Base-by-base conservation (phyloP, 495 filamentous ascomycete species). In the Pseudevernia furfuracea region DNA sequence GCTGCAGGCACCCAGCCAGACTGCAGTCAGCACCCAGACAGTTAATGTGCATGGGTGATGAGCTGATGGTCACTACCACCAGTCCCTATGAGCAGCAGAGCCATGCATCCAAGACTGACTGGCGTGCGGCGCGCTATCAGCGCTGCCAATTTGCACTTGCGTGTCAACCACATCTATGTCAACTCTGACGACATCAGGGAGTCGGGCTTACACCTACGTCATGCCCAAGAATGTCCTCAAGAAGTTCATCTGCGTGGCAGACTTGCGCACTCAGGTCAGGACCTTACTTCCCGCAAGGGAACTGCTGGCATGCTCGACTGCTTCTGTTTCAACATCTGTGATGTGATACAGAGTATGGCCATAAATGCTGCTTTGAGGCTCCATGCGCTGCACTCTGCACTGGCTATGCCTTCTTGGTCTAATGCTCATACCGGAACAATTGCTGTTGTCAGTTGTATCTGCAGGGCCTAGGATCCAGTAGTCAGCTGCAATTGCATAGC, bases 151-250 rank as follows among this genome's bases (percentile, higher is more conserved):
- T 82, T 98, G 37, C 89, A 94, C 41, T 97, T 94, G 59, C 81
- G 94, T 62, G 84, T 93, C 60, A 97, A 97, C 82, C 96, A 98
- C 76, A 96, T 97, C 75, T 98, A 97, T 75, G 93, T 98, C 67
- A 96, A 92, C 4, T 95, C 92, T 1, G 89, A 92, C 65, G 94
- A 97, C 70, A 87, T 92, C 71, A 84, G 84, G 37, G 87, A 91
- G 68, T 86, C 87, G 59, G 88, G 89, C 63, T 57, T 85, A 89
- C 37, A 87, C 89, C 71, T 89, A 88, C 73, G 86, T 98, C 70
- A 96, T 98, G 92, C 94, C 94, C 1, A 97, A 97, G 82, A 98
- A 98, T 75, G 87, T 97, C 64, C 85, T 98, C 71, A 97, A 95
- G 82, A 88, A 90, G 60, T 98, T 98, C 83, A 97, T 98, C 78